These are phyloP conservation scores for Ogataea angusta DNA, from an alignment of 805 yeast genomes.

Conservation along the genomic window DNA sequence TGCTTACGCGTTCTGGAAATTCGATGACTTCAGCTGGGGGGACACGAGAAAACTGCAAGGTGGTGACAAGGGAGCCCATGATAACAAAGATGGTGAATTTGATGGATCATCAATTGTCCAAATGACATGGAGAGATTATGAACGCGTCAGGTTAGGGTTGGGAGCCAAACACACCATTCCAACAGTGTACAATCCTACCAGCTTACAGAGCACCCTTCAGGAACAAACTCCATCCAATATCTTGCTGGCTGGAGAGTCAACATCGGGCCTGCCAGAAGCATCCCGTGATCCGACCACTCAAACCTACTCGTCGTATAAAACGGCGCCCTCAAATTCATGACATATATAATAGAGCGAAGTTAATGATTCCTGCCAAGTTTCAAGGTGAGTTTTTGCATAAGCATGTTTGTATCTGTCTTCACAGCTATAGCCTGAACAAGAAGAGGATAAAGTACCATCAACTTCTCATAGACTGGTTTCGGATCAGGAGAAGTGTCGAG, in stretches of 20 bases:
- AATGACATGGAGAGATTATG: constrained; percentile 95
- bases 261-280: constrained; percentile 6
- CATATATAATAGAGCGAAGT: background rate
- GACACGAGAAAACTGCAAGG: constrained; percentile 80
- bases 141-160: constrained; percentile 49
- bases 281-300: constrained; percentile 9
- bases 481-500: constrained; percentile 3
- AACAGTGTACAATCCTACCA: constrained; percentile 24
- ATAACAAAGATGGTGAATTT: constrained; percentile 72
- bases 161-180: constrained; percentile 22
- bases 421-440: constrained; percentile 23
- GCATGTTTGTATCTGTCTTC: constrained; percentile 5
- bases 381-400: constrained; percentile 18
- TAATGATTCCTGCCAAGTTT: constrained; percentile 12
- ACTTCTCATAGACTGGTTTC: constrained; percentile 2
- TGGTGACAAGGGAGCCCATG: constrained; percentile 68
- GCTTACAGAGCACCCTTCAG: constrained; percentile 2
- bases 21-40: constrained; percentile 97
- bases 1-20: constrained; percentile 86
- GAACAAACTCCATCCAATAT: constrained; percentile 1
- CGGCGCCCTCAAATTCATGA: constrained; percentile 9
- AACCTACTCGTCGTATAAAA: constrained; percentile 15
- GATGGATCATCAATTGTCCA: constrained; percentile 87
- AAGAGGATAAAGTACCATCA: constrained; percentile 21
- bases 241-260: constrained; percentile 3